Conservation (phyloP, 345 rosid species). For the Dipteronia sinensis region DNA sequence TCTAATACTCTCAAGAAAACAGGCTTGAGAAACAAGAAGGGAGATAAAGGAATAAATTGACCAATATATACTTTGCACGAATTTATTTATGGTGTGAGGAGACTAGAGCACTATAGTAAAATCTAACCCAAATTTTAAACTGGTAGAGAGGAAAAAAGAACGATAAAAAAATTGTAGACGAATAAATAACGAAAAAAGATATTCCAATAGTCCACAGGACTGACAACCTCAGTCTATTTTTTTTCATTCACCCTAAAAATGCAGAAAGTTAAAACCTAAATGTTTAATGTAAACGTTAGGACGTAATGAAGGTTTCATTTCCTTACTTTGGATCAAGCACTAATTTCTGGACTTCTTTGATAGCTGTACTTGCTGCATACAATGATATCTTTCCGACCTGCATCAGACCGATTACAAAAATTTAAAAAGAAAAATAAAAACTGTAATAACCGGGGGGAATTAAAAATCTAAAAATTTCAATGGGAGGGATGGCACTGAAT, state of each 20-base stretch:
- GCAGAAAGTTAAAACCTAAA: neutral
- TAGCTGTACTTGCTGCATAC: conserved; percentile 95
- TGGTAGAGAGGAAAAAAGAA: neutral
- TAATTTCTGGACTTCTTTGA: conserved; percentile 93
- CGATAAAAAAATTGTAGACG: neutral
- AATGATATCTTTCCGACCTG: conserved; percentile 92
- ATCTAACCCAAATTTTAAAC: neutral
- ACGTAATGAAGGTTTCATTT: conserved; percentile 1
- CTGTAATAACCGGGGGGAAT: neutral
- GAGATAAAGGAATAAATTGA: neutral
- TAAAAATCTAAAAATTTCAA: neutral
- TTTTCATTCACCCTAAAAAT: neutral
- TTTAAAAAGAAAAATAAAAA: neutral
- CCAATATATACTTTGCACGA: neutral
- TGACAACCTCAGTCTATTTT: neutral
- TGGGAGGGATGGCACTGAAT: conserved; percentile 21
- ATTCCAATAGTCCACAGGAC: neutral
- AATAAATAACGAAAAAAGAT: no score
- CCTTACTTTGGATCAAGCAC: conserved; percentile 93
- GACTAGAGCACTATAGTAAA: no score
- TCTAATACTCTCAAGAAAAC: neutral
- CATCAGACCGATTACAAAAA: conserved; percentile 19
- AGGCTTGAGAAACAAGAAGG: neutral
- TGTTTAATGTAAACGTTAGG: neutral
- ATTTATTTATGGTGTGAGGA: neutral